phyloP scores from a whole-genome alignment of 75 land plant species.

The Chamaecyparis obtusa region DNA sequence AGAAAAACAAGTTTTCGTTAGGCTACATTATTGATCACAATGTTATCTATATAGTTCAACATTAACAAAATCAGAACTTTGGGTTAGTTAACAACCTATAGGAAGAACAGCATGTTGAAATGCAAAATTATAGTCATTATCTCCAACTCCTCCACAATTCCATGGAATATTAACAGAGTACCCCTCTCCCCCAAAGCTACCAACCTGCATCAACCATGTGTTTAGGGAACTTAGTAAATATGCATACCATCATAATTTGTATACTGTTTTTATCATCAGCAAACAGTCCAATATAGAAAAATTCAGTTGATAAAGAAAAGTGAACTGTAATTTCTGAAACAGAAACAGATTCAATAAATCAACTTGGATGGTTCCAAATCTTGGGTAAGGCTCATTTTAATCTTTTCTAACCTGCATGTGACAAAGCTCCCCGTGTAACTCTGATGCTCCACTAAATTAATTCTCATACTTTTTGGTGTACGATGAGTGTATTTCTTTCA shows the following conservation, averaged over 20 bases:
- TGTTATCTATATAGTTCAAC: neutral
- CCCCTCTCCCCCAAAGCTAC: slow-evolving; percentile 70
- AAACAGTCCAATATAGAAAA: neutral
- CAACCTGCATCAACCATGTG: slow-evolving; percentile 50
- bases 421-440: neutral
- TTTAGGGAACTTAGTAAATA: neutral
- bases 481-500: neutral
- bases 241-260: neutral
- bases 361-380: neutral
- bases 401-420: neutral
- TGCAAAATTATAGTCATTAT: slow-evolving; percentile 87
- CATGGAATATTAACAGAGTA: slow-evolving; percentile 94
- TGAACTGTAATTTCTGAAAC: neutral
- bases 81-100: slow-evolving; percentile 46
- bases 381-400: neutral
- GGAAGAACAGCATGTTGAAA: slow-evolving; percentile 90
- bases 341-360: neutral
- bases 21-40: neutral
- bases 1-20: neutral
- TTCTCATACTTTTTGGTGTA: neutral
- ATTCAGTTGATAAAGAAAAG: neutral
- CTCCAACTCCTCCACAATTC: slow-evolving; percentile 89
- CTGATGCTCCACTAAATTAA: neutral
- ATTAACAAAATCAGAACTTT: neutral
- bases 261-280: neutral